A percentile compares a stretch with the other conserved stretches of the same genome.
Evolutionary conservation across 768 basidiomycete genomes (phyloP).

Genomic region (Leccinum fibrillosum): DNA sequence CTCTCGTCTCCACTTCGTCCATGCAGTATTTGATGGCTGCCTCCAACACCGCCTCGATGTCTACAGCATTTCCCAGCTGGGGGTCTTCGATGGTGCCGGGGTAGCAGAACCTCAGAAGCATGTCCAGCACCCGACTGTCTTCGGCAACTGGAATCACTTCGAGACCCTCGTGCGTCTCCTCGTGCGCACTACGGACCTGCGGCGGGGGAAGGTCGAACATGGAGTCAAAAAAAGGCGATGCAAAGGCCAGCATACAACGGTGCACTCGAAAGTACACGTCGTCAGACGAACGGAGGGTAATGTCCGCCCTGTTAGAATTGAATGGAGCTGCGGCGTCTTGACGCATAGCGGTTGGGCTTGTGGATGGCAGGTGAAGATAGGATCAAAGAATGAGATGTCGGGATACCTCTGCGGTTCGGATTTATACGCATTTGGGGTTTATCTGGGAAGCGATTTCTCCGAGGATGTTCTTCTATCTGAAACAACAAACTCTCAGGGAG

Average conservation of each 20-base stretch:
- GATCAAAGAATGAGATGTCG: neutral
- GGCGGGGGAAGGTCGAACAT: slow-evolving; percentile 33
- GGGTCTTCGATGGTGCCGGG: slow-evolving; percentile 28
- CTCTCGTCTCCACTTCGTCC: slow-evolving; percentile 24
- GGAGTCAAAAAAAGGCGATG: slow-evolving; percentile 30
- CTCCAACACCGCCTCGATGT: slow-evolving; percentile 24
- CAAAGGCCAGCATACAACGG: slow-evolving; percentile 24
- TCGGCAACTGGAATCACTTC: slow-evolving; percentile 32
- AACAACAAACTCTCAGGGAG: slow-evolving; percentile 7
- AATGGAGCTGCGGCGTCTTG: slow-evolving; percentile 38
- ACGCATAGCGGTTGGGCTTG: slow-evolving; percentile 12
- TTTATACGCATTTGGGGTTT: slow-evolving; percentile 11
- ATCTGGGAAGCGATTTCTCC: neutral
- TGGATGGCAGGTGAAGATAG: neutral
- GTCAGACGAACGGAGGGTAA: slow-evolving; percentile 53
- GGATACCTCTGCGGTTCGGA: neutral
- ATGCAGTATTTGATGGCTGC: slow-evolving; percentile 31
- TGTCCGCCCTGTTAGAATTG: slow-evolving; percentile 44
- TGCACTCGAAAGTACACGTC: slow-evolving; percentile 22
- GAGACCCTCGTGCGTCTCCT: slow-evolving; percentile 16
- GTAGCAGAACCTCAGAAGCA: slow-evolving; percentile 36
- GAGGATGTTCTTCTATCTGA: neutral
- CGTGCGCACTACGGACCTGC: neutral
- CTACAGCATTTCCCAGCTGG: slow-evolving; percentile 9
- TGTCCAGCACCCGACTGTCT: slow-evolving; percentile 24